Evolutionary conservation across 1,139 yeast species (phyloP).

Genomic region (Trichomonascaceae sp.): DNA sequence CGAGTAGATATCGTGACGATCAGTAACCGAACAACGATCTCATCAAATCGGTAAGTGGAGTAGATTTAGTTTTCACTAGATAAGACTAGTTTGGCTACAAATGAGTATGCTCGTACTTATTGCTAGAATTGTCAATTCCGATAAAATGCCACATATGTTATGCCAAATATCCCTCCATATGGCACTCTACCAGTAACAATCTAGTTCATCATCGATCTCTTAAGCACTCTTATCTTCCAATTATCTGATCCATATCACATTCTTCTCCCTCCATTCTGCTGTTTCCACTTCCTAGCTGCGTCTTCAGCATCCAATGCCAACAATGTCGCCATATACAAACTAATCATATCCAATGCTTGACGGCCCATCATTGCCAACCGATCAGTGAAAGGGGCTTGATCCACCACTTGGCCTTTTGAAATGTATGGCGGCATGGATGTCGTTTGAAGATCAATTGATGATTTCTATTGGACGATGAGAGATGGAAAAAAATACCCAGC

Average conservation of each 20-base stretch:
- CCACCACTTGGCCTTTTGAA: conserved; percentile 12
- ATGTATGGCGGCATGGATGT: conserved; percentile 7
- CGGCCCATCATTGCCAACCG: conserved; percentile 3
- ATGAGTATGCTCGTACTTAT: too few relatives aligned
- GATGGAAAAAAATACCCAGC: not conserved
- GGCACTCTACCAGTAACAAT: too few relatives aligned
- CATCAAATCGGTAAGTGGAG: too few relatives aligned
- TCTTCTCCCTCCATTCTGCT: conserved; percentile 1
- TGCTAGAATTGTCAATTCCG: too few relatives aligned
- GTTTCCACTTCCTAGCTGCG: conserved; percentile 9
- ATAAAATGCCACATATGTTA: too few relatives aligned
- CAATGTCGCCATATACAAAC: conserved; percentile 12
- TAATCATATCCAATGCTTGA: conserved; percentile 8
- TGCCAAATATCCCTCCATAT: too few relatives aligned
- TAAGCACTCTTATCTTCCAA: too few relatives aligned
- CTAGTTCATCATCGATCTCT: too few relatives aligned
- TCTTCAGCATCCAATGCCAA: conserved; percentile 14
- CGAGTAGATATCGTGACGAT: too few relatives aligned
- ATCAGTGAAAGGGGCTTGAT: conserved; percentile 7
- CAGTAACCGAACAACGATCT: too few relatives aligned
- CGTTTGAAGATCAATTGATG: not conserved
- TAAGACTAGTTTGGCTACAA: too few relatives aligned
- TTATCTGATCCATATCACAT: not conserved
- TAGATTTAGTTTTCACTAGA: too few relatives aligned
- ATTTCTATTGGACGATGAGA: not conserved